These are phyloP conservation scores for Blastobotrys peoriensis DNA, from an alignment of 805 yeast species.

Conservation along the genomic window DNA sequence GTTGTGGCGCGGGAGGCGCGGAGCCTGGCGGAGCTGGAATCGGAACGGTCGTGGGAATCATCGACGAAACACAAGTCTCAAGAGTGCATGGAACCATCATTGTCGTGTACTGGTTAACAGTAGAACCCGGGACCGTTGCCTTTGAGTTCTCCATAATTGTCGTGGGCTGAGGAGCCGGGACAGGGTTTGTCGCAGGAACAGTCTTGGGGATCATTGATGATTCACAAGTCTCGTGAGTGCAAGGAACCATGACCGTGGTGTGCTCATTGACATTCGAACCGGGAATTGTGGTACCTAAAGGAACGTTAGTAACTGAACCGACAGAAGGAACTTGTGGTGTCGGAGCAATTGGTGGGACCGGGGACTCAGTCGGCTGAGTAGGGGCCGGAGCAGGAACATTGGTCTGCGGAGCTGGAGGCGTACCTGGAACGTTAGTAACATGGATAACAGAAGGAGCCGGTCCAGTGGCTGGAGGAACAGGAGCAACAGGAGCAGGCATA, in stretches of 20 bases:
- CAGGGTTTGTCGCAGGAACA: not conserved
- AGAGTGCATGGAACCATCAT: conserved; percentile 2
- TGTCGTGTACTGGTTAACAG: not conserved
- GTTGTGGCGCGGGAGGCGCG: not conserved
- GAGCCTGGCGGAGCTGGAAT: not conserved
- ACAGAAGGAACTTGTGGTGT: not conserved
- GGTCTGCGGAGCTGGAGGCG: too few species aligned
- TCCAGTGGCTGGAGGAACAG: not conserved
- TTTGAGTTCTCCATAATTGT: not conserved
- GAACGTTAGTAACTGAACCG: not conserved
- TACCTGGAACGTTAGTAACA: not conserved
- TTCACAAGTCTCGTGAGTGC: conserved; percentile 2
- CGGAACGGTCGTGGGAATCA: conserved; percentile 1
- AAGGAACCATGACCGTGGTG: conserved; percentile 3
- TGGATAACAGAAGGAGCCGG: not conserved
- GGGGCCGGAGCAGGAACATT: not conserved
- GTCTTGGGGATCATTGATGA: not conserved
- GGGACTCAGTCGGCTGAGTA: not conserved
- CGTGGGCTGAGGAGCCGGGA: not conserved
- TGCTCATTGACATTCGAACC: not conserved
- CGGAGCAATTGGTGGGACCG: not conserved
- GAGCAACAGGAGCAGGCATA: conserved; percentile 2
- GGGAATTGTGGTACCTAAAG: not conserved
- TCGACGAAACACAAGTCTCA: conserved; percentile 1
- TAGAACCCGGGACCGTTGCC: not conserved